Base-by-base conservation (phyloP, 768 basidiomycete species). In the Boletus pseudopeckii region DNA sequence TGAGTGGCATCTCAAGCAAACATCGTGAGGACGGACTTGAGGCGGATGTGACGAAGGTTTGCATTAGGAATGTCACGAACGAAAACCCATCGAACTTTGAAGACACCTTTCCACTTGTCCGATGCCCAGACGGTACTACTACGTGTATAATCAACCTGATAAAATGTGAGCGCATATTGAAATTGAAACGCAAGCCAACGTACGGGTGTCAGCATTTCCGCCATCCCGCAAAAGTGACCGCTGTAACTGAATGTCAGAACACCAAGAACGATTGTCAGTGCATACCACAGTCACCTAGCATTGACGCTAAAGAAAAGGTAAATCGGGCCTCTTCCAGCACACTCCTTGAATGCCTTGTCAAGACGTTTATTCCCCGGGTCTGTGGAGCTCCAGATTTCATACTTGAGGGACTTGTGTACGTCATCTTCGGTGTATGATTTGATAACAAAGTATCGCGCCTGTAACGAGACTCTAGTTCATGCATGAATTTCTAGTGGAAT, bases 101-200 rank as follows among this genome's bases (percentile, higher is more conserved):
- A 97, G 48, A 98, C 92, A 22, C 97, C 97, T 72, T 99, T 98
- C 97, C 97, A 99, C 70, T 99, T 99, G 73, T 98, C 95, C 33
- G 95, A 95, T 1, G 95, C 95, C 97, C 97, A 99, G 18, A 99
- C 97, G 1, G 89, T 98, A 57, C 91, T 94, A 68, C 92, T 93
- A 54, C 88, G 82, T 6, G 90, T 88, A 70, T 98, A 95, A 69
- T 98, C 96, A 36, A 98, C 90, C 80, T 86, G 53, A 38, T 15
- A 48, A 40, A 51, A 33, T 32, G 54, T 60, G 47, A 53, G 41
- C 24, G 17, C 24, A 4, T 15, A 32, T 30, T 18, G n/a, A 28
- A 14, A 43, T 38, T 43, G 28, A 43, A 22, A 32, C 6, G 5
- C 36, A 54, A 22, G 13, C 8, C 15, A 38, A 69, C 84, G 55